Conservation (phyloP, 2,329 filamentous ascomycete genomes). For the Monilinia fructicola region DNA sequence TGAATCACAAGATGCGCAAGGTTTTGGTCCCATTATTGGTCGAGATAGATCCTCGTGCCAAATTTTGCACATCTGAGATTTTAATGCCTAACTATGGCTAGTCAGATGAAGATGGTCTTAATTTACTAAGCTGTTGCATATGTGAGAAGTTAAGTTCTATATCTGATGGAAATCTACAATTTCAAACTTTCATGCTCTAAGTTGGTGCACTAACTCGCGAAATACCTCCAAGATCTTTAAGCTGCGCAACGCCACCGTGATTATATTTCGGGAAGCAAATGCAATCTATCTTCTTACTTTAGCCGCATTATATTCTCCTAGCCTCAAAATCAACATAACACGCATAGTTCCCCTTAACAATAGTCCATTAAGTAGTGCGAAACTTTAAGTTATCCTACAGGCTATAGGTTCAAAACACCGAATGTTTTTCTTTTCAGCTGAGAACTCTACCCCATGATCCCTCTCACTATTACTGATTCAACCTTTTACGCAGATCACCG, state of each 20-base stretch:
- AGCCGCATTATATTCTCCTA: no score
- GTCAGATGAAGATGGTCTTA: neutral
- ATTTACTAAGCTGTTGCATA: no score
- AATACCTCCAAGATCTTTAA: neutral
- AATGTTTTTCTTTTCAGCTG: neutral
- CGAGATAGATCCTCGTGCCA: neutral
- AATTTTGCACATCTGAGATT: conserved; percentile 7
- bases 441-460: neutral
- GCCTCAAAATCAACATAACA: neutral
- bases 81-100: neutral
- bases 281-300: no score
- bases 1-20: neutral
- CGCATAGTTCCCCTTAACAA: no score
- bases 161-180: neutral
- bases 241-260: no score
- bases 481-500: neutral
- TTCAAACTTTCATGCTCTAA: neutral
- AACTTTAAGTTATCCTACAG: neutral
- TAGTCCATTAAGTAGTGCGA: neutral
- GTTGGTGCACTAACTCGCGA: no score
- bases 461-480: neutral
- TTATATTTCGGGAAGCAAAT: neutral
- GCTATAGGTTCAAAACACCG: neutral
- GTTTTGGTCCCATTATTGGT: neutral
- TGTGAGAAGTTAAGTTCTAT: neutral